Evolutionary conservation across 352 stramenopile species (phyloP), one percentile per base, ranked within the genome.

Genomic region (Blastocystis sp.): DNA sequence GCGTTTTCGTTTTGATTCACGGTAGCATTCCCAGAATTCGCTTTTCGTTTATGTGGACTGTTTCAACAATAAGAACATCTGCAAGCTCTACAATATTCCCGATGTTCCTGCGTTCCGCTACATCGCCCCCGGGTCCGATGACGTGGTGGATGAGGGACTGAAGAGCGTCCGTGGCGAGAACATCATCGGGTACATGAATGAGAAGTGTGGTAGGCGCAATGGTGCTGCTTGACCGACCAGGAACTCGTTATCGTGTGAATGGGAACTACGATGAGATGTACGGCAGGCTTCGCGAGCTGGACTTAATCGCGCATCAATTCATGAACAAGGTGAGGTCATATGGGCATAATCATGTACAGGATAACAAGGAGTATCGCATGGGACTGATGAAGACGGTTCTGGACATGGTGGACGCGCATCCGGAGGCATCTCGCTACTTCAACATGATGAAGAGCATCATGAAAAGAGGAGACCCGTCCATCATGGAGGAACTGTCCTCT

Each of bases 41-140:
- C 71, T 81, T 34, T 81, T 81, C 60, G 71, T 21, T 24, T 81
- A 81, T 42, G 71, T 81, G 9, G 71, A 81, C 43, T 81, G 71
- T 66, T 81, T 54, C 42, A 45, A 66, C 38, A 38, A 64, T 10
- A 21, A 45, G 0, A 45, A 64, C 43, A 45, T 81, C 45, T 81
- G 71, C n/a, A 38, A 24, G 3, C 43, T 63, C 43, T 60, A 63
- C 40, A 19, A 65, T 14, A 24, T 81, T 17, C 14, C 48, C 24
- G 28, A 40, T 10, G 43, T 65, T 64, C 71, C 71, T 42, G 42
- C 71, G 21, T 81, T 81, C 28, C 71, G 71, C 52, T 81, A 66
- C 60, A 64, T 81, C 34, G 42, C 71, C 21, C 42, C 71, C 11
- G 71, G 71, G 11, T 45, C 48, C 14, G 40, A 81, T n/a, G 64